Conservation (phyloP, 2,329 filamentous ascomycete species). For the Didymella lethalis region DNA sequence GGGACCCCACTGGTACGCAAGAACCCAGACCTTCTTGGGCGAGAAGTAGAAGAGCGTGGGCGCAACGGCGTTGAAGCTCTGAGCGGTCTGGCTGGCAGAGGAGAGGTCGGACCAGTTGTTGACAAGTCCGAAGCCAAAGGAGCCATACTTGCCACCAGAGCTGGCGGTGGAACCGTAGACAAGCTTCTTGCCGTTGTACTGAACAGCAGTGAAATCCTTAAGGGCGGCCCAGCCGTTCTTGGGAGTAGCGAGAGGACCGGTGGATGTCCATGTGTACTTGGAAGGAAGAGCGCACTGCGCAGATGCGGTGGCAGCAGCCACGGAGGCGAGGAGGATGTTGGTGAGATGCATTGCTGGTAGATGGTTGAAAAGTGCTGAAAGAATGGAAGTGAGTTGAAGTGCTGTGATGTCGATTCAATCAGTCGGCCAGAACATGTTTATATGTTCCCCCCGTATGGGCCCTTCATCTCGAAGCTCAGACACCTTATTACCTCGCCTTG, state of each 20-base stretch:
- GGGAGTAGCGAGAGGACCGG: constrained; percentile 60
- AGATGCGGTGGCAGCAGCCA: constrained; percentile 9
- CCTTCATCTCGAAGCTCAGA: constrained; percentile 12
- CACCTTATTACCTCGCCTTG: constrained; percentile 1
- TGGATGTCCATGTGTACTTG: constrained; percentile 64
- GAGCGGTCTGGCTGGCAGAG: constrained; percentile 61
- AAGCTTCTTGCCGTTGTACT: constrained; percentile 66
- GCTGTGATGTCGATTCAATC: constrained; percentile 1
- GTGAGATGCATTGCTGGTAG: constrained; percentile 7
- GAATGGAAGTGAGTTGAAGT: neutral
- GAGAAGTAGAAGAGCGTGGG: constrained; percentile 70
- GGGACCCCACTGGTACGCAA: constrained; percentile 71
- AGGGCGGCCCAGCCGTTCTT: constrained; percentile 64
- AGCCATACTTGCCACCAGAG: constrained; percentile 59
- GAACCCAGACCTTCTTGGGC: constrained; percentile 69
- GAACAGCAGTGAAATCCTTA: constrained; percentile 68
- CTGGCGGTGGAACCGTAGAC: constrained; percentile 66
- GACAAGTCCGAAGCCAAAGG: constrained; percentile 66
- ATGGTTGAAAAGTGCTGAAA: neutral
- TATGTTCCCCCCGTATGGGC: constrained; percentile 1
- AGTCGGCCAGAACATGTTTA: neutral
- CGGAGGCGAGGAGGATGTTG: constrained; percentile 5
- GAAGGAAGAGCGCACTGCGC: constrained; percentile 62
- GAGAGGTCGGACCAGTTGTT: constrained; percentile 62
- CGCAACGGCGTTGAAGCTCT: constrained; percentile 60